phyloP scores from a whole-genome alignment of 257 asterid species.

The Przewalskia tangutica region DNA sequence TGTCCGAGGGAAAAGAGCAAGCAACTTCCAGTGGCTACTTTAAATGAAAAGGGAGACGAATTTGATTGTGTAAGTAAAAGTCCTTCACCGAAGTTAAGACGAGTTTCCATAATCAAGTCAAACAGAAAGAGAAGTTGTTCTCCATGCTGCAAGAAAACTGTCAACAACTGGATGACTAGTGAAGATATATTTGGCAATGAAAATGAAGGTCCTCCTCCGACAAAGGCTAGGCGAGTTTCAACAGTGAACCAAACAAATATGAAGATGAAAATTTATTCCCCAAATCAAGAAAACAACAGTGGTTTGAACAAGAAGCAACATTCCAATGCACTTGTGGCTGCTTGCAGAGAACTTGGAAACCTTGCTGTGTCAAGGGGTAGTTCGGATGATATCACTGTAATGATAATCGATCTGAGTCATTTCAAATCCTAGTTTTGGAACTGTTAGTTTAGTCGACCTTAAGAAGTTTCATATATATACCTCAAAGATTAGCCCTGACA shows the following conservation, averaged over 20 bases:
- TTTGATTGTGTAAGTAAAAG: constrained; percentile 15
- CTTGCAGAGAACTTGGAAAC: constrained; percentile 59
- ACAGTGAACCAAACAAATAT: constrained; percentile 19
- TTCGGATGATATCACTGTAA: constrained; percentile 69
- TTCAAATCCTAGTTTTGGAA: constrained; percentile 4
- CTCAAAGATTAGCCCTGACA: not conserved
- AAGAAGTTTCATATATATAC: not conserved
- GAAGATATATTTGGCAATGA: constrained; percentile 31
- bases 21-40: constrained; percentile 12
- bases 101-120: constrained; percentile 13
- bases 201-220: constrained; percentile 48
- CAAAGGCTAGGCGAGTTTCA: constrained; percentile 39
- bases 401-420: constrained; percentile 49
- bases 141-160: constrained; percentile 13
- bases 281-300: constrained; percentile 22
- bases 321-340: constrained; percentile 31
- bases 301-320: constrained; percentile 20
- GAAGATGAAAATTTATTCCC: not conserved
- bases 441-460: not conserved
- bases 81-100: constrained; percentile 24
- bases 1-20: constrained; percentile 21
- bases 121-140: not conserved
- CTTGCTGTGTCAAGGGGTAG: constrained; percentile 70
- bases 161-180: constrained; percentile 9
- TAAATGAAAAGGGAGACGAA: constrained; percentile 6